Conservation (phyloP, 345 rosid genomes). For the Syzygium oleosum region DNA sequence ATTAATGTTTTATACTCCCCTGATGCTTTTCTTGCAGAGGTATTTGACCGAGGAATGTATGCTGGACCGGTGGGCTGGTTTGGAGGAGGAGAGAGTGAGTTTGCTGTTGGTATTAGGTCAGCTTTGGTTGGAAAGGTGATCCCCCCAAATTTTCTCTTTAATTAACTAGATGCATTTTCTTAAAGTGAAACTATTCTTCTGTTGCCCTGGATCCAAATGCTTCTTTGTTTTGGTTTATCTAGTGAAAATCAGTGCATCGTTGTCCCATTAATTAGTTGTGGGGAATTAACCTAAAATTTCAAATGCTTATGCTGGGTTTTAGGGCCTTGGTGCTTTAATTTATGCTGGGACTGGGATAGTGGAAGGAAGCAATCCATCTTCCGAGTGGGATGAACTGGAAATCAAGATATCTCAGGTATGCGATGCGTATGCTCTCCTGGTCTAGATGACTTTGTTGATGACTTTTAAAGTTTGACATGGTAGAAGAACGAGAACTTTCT, state of each 20-base stretch:
- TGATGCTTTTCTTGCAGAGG: conserved; percentile 28
- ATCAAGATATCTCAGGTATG: conserved; percentile 84
- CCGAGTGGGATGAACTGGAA: conserved; percentile 87
- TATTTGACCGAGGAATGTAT: conserved; percentile 93
- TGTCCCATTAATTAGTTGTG: neutral
- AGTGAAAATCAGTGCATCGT: neutral
- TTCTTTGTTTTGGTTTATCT: neutral
- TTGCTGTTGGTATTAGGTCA: conserved; percentile 85
- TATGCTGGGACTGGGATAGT: conserved; percentile 90
- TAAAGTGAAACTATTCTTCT: neutral
- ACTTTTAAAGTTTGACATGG: neutral
- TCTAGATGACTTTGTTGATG: neutral
- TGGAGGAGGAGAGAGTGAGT: conserved; percentile 95
- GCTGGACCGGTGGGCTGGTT: conserved; percentile 95
- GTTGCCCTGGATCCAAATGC: neutral
- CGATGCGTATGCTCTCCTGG: too few relatives aligned
- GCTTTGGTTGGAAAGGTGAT: conserved; percentile 76
- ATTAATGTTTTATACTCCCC: neutral
- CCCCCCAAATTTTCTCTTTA: neutral
- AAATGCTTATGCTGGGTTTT: neutral
- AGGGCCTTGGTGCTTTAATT: conserved; percentile 75
- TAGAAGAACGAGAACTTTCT: neutral
- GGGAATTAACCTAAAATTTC: neutral
- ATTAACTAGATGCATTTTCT: neutral
- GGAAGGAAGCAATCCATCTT: conserved; percentile 69